Base-by-base conservation (phyloP, 768 basidiomycete genomes). In the Mrakia gelida region DNA sequence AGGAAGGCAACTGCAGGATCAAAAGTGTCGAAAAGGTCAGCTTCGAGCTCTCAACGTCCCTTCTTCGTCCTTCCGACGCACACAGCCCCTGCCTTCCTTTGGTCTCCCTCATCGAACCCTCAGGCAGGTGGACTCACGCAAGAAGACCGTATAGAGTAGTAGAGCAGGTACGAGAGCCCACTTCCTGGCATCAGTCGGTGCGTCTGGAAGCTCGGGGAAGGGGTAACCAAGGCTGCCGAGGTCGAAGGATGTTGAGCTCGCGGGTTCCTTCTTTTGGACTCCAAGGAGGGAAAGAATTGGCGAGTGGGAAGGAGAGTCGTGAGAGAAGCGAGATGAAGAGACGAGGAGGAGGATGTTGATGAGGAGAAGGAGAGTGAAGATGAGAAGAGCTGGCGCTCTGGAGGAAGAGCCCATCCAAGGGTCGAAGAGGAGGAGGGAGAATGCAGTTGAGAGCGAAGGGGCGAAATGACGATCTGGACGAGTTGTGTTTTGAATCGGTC, bases 261-360 rank as follows among this genome's bases (percentile, higher is more conserved):
- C 38, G 70, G 23, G 68, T 43, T 15, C 10, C 61, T n/a, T 9
- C 54, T 68, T 32, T 16, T 11, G 49, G 49, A 52, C 54, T 18
- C 63, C 63, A 23, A 56, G 38, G 74, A 49, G 28, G 30, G n/a
- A 26, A 28, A 43, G 41, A 52, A 18, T n/a, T 52, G 49, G 49
- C 49, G 49, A 52, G 49, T 52, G 9, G 16, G 49, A 52, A 52
- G 49, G 65, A 65, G 62, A 71, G 52, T 16, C 13, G 74, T 87
- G 81, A 86, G 72, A 75, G 80, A 80, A 77, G 82, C 83, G 32
- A 82, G 81, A 79, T 81, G 83, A 65, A 83, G 87, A 54, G 23
- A 91, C 90, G 90, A 89, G 92, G 52, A 93, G 86, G 30, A 91
- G 74, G 81, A 87, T 87, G 80, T 90, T 90, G 68, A 90, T 62